phyloP scores from a whole-genome alignment of 257 asterid species.

The Catharanthus roseus region DNA sequence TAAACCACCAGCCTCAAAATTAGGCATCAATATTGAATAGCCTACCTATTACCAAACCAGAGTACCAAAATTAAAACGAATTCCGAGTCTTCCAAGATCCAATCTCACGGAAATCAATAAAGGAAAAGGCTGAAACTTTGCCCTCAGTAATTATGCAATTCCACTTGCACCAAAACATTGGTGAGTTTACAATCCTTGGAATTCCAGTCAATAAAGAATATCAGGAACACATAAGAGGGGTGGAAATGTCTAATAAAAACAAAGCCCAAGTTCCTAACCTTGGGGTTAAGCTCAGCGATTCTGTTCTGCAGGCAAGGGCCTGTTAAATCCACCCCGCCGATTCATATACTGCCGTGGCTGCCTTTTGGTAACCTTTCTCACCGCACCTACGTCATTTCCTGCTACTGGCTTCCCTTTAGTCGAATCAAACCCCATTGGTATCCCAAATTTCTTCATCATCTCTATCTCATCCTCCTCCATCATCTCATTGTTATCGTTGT shows the following conservation, averaged over 20 bases:
- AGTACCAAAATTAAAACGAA: neutral
- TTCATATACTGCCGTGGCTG: conserved; percentile 99
- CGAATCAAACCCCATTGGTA: conserved; percentile 88
- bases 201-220: neutral
- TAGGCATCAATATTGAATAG: neutral
- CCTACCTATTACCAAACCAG: neutral
- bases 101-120: neutral
- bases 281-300: conserved; percentile 47
- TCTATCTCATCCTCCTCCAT: conserved; percentile 85
- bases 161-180: neutral
- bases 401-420: conserved; percentile 86
- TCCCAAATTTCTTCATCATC: conserved; percentile 94
- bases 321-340: conserved; percentile 98
- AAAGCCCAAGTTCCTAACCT: conserved; percentile 34
- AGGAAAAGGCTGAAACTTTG: neutral
- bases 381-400: conserved; percentile 87
- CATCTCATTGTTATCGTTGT: conserved; percentile 24
- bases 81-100: neutral
- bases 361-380: conserved; percentile 91
- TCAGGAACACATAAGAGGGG: conserved; percentile 7
- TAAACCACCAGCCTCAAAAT: neutral
- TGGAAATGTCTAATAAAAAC: neutral
- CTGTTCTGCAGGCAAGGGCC: conserved; percentile 85
- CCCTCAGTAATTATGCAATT: neutral
- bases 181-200: neutral